A percentile compares a stretch with the other conserved stretches of the same genome.
Evolutionary conservation across 148 eudicot species (phyloP).

Genomic region (Rhododendron kiyosumense): DNA sequence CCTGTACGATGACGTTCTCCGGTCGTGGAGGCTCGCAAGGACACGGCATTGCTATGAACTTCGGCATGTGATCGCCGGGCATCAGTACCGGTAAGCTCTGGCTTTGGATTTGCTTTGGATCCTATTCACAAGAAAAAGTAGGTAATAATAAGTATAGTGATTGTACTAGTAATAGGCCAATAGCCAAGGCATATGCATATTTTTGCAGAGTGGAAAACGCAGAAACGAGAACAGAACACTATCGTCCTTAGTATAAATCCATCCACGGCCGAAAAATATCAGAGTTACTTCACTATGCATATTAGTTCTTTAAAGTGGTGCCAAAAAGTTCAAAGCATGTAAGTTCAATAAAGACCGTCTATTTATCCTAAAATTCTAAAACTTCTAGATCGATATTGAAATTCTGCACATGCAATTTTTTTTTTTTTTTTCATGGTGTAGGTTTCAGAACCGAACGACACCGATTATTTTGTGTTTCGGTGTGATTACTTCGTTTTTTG

Average conservation of each 20-base stretch:
- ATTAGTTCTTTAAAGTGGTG: too few species aligned
- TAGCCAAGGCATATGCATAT: background rate
- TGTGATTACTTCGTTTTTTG: background rate
- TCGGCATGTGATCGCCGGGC: slow-evolving; percentile 69
- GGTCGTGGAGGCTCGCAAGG: slow-evolving; percentile 55
- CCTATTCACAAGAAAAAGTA: slow-evolving; percentile 5
- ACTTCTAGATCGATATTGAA: too few species aligned
- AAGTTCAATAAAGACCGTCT: too few species aligned
- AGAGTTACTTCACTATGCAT: too few species aligned
- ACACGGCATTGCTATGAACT: slow-evolving; percentile 75
- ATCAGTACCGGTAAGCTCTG: slow-evolving; percentile 58
- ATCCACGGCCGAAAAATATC: too few species aligned
- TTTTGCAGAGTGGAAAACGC: too few species aligned
- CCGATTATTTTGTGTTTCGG: background rate
- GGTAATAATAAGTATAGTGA: background rate
- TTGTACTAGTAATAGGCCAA: background rate
- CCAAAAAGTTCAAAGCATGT: too few species aligned
- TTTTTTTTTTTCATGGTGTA: too few species aligned
- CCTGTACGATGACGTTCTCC: slow-evolving; percentile 14
- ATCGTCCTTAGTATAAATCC: too few species aligned
- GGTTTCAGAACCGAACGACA: too few species aligned
- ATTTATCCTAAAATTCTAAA: too few species aligned
- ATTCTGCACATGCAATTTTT: too few species aligned
- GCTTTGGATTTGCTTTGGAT: slow-evolving; percentile 12
- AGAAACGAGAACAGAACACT: background rate